Evolutionary conservation across 2,329 filamentous ascomycete genomes (phyloP).

Genomic region (Beauveria brongniartii): DNA sequence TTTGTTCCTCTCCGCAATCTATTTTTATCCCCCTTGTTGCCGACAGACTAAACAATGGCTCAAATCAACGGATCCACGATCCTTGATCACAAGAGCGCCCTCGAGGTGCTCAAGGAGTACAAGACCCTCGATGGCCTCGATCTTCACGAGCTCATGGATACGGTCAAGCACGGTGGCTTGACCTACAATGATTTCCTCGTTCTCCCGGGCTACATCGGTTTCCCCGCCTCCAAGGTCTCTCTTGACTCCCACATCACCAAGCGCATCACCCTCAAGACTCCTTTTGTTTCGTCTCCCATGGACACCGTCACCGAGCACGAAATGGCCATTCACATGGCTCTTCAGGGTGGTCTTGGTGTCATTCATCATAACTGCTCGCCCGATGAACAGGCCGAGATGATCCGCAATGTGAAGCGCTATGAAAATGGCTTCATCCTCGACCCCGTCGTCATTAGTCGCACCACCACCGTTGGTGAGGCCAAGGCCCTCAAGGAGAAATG

Average conservation of each 20-base stretch:
- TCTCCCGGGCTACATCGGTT: conserved; percentile 95
- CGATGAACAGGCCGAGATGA: conserved; percentile 96
- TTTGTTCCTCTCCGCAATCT: conserved; percentile 17
- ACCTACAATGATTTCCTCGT: conserved; percentile 99
- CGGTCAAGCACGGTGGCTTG: conserved; percentile 82
- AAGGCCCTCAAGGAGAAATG: conserved; percentile 93
- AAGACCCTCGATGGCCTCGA: conserved; percentile 75
- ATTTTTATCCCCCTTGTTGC: conserved; percentile 19
- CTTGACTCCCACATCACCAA: conserved; percentile 92
- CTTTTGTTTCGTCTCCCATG: conserved; percentile 97
- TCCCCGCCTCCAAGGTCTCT: conserved; percentile 79
- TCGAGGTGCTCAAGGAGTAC: conserved; percentile 78
- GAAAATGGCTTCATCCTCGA: conserved; percentile 99
- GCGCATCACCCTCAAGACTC: conserved; percentile 91
- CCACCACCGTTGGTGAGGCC: conserved; percentile 83
- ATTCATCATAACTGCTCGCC: conserved; percentile 99
- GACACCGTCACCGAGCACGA: conserved; percentile 99
- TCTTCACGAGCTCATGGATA: conserved; percentile 80
- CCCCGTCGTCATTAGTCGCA: conserved; percentile 81
- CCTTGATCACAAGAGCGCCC: conserved; percentile 66
- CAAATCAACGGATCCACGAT: conserved; percentile 48
- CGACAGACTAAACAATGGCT: conserved; percentile 52
- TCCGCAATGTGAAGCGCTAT: conserved; percentile 97
- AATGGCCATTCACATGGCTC: conserved; percentile 97
- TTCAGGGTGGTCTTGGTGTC: conserved; percentile 82